A percentile compares a stretch with the other conserved stretches of the same genome.
Conservation (phyloP, 805 yeast genomes). For the Nakazawaea wickerhamii region DNA sequence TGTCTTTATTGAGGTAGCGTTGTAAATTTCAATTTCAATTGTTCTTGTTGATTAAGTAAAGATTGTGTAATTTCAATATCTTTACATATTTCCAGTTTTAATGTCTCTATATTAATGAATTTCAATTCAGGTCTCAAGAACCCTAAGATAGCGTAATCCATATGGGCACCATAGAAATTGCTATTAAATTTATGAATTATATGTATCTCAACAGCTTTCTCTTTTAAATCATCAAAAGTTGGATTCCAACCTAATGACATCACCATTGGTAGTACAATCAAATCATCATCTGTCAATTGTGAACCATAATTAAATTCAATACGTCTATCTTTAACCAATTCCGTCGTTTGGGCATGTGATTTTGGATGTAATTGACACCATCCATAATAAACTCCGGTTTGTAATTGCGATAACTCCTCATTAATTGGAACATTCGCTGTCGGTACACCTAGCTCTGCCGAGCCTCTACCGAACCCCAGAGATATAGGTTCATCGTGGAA, state of each 20-base stretch:
- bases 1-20: too few species aligned
- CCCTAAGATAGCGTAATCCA: conserved; percentile 71
- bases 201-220: conserved; percentile 78
- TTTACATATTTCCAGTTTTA: conserved; percentile 74
- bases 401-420: conserved; percentile 38
- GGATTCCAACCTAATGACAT: conserved; percentile 97
- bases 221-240: conserved; percentile 70
- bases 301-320: conserved; percentile 62
- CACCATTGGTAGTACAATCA: conserved; percentile 73
- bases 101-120: conserved; percentile 75
- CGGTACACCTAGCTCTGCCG: conserved; percentile 89
- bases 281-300: conserved; percentile 33
- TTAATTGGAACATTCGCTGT: conserved; percentile 83
- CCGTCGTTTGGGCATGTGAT: conserved; percentile 14
- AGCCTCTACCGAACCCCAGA: conserved; percentile 94
- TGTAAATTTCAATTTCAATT: conserved; percentile 26
- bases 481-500: conserved; percentile 43
- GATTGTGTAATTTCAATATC: conserved; percentile 69
- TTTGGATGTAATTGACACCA: conserved; percentile 29
- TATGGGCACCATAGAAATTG: conserved; percentile 77
- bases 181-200: conserved; percentile 64
- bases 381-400: conserved; percentile 90
- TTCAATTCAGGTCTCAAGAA: conserved; percentile 87
- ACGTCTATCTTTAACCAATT: conserved; percentile 26
- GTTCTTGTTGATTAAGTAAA: conserved; percentile 35